A percentile compares a stretch with the other conserved stretches of the same genome.
Conservation (phyloP, 2,329 filamentous ascomycete species). For the Penicillium sp. region DNA sequence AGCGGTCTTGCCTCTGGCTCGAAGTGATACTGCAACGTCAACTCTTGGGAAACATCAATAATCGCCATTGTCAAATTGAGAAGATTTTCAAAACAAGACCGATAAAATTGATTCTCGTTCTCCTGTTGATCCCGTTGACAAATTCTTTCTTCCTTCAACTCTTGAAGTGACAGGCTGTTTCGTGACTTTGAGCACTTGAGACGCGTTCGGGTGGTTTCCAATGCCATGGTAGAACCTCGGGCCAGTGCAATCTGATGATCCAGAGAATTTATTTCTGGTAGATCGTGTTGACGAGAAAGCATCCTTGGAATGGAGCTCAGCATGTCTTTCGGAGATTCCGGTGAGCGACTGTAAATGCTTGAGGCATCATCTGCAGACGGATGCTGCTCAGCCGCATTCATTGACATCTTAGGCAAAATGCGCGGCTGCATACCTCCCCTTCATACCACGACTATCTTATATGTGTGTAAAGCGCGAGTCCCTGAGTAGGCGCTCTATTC, state of each 20-base stretch:
- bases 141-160: neutral
- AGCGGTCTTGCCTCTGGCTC: neutral
- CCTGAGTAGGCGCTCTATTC: no score
- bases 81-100: neutral
- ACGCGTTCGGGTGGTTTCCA: slow-evolving; percentile 11
- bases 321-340: no score
- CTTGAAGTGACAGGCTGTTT: slow-evolving; percentile 3
- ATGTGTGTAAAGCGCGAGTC: no score
- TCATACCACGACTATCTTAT: no score
- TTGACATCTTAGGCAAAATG: no score
- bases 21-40: neutral
- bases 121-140: slow-evolving; percentile 5
- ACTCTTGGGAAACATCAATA: neutral
- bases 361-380: no score
- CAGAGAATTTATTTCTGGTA: slow-evolving; percentile 13
- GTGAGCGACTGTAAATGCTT: no score
- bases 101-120: slow-evolving; percentile 6
- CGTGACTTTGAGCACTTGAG: slow-evolving; percentile 1
- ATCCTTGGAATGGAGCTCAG: no score
- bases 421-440: no score
- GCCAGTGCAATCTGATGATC: slow-evolving; percentile 11
- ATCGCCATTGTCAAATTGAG: neutral
- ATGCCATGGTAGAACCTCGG: slow-evolving; percentile 12
- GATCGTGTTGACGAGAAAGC: slow-evolving; percentile 1
- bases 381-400: no score